A percentile compares a stretch with the other conserved stretches of the same genome.
Evolutionary conservation across 345 rosid species (phyloP).

Genomic region (Heritiera fomes): DNA sequence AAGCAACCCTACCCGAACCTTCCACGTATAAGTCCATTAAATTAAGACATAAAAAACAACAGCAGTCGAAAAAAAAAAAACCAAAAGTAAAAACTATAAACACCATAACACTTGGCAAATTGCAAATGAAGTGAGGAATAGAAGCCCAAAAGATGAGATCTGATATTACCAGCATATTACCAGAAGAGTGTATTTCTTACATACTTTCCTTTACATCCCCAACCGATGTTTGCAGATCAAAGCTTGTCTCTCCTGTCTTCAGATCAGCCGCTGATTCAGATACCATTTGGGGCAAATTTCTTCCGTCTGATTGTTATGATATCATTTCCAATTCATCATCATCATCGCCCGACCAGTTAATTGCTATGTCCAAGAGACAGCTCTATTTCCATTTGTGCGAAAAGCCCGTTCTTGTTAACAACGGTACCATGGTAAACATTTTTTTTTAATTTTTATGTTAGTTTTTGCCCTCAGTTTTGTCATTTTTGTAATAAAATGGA

Average conservation of each 20-base stretch:
- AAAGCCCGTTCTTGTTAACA: constrained; percentile 36
- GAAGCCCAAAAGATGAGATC: neutral
- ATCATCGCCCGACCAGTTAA: neutral
- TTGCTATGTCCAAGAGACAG: constrained; percentile 38
- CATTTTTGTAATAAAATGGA: neutral
- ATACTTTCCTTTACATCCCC: constrained; percentile 43
- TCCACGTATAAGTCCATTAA: too few relatives aligned
- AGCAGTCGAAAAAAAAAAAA: too few relatives aligned
- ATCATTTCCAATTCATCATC: constrained; percentile 25
- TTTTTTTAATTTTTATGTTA: neutral
- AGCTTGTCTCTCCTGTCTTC: constrained; percentile 34
- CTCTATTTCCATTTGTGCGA: constrained; percentile 47
- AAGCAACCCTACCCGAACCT: too few relatives aligned
- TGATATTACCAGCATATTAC: constrained; percentile 24
- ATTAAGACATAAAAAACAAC: too few relatives aligned
- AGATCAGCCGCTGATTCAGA: constrained; percentile 40
- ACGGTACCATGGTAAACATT: constrained; percentile 45
- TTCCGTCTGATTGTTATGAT: constrained; percentile 41
- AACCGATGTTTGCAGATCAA: constrained; percentile 33
- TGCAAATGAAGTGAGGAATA: too few relatives aligned
- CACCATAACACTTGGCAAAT: too few relatives aligned
- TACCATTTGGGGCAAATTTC: constrained; percentile 43
- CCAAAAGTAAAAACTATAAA: too few relatives aligned
- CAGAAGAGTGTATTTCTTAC: constrained; percentile 39
- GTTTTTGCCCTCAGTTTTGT: neutral